These are phyloP conservation scores for Eurotiales sp. DNA, from an alignment of 2,329 filamentous ascomycete genomes.

Conservation along the genomic window DNA sequence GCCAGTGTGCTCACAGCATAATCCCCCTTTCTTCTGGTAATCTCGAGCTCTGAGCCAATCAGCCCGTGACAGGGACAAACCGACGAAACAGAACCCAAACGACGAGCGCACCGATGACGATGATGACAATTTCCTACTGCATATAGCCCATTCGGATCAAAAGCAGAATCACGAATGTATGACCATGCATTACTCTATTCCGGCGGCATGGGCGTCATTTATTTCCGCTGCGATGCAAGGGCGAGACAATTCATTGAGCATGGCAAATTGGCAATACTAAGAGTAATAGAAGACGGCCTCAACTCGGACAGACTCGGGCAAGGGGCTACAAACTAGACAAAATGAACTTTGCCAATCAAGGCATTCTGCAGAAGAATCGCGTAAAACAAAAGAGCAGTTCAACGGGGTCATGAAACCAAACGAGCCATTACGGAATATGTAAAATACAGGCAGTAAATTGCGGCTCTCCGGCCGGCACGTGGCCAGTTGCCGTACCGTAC, in stretches of 20 bases:
- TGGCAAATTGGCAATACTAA: not conserved
- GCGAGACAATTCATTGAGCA: not conserved
- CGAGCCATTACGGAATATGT: too few species aligned
- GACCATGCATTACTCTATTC: too few species aligned
- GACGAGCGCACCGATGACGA: too few species aligned
- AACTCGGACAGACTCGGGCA: not conserved
- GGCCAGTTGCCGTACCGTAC: slow-evolving; percentile 4
- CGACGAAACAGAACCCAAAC: too few species aligned
- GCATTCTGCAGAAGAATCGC: not conserved
- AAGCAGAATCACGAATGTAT: too few species aligned
- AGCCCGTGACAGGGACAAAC: too few species aligned
- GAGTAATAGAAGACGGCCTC: not conserved
- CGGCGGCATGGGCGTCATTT: not conserved
- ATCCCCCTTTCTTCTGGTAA: too few species aligned
- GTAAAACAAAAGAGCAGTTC: not conserved
- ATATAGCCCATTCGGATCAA: too few species aligned
- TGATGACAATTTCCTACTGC: not conserved
- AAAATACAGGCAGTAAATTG: not conserved
- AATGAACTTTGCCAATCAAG: not conserved
- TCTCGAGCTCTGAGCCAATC: too few species aligned
- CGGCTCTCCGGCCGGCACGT: too few species aligned
- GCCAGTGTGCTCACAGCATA: too few species aligned
- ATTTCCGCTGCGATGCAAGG: not conserved
- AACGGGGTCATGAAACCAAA: too few species aligned
- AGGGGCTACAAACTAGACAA: not conserved